Evolutionary conservation across 1,284 basidiomycete genomes (phyloP).

Genomic region (Gomphus bonarii): DNA sequence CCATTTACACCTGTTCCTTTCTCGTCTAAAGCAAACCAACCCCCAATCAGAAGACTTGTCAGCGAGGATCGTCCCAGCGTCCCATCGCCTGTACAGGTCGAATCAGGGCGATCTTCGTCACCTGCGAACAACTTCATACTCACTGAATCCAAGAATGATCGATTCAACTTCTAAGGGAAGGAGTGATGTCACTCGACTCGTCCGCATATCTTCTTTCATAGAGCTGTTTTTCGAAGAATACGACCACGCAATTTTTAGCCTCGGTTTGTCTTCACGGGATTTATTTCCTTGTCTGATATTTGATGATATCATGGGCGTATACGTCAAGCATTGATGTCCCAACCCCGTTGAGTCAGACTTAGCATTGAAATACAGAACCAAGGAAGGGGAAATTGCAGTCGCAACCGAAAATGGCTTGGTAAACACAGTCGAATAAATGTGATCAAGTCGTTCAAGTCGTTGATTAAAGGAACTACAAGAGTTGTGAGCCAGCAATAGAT

Average conservation of each 20-base stretch:
- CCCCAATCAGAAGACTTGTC: slow-evolving; percentile 18
- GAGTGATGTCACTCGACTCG: slow-evolving; percentile 30
- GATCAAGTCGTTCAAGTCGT: slow-evolving; percentile 2
- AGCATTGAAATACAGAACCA: neutral
- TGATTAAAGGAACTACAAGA: neutral
- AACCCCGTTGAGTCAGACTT: neutral
- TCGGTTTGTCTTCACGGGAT: neutral
- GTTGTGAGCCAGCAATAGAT: neutral
- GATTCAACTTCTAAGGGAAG: slow-evolving; percentile 47
- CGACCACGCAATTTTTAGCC: slow-evolving; percentile 4
- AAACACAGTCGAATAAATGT: neutral
- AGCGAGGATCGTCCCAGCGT: slow-evolving; percentile 34
- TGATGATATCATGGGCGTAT: neutral
- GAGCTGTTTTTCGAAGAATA: neutral
- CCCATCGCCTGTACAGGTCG: slow-evolving; percentile 44
- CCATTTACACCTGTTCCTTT: slow-evolving; percentile 35
- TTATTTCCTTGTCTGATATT: neutral
- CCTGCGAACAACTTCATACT: slow-evolving; percentile 16
- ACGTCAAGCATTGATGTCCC: neutral
- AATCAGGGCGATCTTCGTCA: neutral
- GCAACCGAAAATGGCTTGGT: neutral
- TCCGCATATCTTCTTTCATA: neutral
- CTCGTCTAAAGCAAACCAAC: slow-evolving; percentile 14
- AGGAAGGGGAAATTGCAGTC: slow-evolving; percentile 1
- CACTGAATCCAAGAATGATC: slow-evolving; percentile 55